These are phyloP conservation scores for Leccinum broughii DNA, from an alignment of 768 basidiomycete genomes.

Conservation along the genomic window DNA sequence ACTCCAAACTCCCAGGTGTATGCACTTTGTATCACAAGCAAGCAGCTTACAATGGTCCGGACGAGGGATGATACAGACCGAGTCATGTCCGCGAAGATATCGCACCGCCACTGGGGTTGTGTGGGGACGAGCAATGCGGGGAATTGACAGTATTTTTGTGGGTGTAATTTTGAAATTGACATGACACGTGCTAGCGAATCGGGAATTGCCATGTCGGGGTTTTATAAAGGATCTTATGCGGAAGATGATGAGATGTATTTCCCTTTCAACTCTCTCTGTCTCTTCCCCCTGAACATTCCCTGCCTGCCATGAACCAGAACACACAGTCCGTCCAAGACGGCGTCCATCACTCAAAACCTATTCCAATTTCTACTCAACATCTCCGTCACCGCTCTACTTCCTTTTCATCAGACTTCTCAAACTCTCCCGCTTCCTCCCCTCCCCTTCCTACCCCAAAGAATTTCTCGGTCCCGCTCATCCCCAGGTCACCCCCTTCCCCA, in stretches of 20 bases:
- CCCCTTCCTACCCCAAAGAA: slow-evolving; percentile 53
- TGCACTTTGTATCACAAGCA: neutral
- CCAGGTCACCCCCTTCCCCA: slow-evolving; percentile 63
- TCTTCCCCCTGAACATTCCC: slow-evolving; percentile 3
- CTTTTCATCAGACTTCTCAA: slow-evolving; percentile 59
- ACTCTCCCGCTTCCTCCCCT: slow-evolving; percentile 52
- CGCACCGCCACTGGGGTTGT: slow-evolving; percentile 4
- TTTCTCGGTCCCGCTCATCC: slow-evolving; percentile 41
- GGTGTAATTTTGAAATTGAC: slow-evolving; percentile 13
- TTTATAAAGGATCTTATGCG: slow-evolving; percentile 18
- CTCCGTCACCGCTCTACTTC: slow-evolving; percentile 61
- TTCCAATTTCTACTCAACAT: slow-evolving; percentile 51
- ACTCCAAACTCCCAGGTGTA: neutral
- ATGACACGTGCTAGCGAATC: slow-evolving; percentile 23
- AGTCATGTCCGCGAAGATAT: neutral
- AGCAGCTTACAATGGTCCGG: neutral
- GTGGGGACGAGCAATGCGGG: slow-evolving; percentile 10
- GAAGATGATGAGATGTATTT: neutral
- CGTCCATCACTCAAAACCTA: slow-evolving; percentile 62
- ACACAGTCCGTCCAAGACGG: slow-evolving; percentile 23
- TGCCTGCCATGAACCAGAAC: slow-evolving; percentile 18
- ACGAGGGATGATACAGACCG: neutral
- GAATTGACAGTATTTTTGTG: slow-evolving; percentile 6
- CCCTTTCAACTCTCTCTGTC: neutral
- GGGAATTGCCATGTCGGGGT: slow-evolving; percentile 31